A percentile compares a stretch with the other conserved stretches of the same genome.
Evolutionary conservation across 371 early-diverging fungal species (phyloP).

Genomic region (Lichtheimia ornata): DNA sequence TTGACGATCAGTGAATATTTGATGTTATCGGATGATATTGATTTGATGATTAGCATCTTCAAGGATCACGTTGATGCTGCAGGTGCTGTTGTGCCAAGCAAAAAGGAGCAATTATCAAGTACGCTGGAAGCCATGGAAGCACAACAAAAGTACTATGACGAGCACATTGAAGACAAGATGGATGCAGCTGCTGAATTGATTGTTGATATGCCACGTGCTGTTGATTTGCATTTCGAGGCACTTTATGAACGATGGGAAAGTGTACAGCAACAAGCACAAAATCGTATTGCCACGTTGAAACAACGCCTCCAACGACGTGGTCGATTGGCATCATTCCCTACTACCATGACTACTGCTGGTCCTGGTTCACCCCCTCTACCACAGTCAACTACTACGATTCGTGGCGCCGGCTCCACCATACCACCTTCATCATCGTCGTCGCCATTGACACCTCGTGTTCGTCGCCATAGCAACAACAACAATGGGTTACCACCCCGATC

Average conservation of each 20-base stretch:
- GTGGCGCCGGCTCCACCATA: neutral
- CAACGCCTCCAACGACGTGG: constrained; percentile 9
- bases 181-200: constrained; percentile 2
- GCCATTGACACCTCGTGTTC: neutral
- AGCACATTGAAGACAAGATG: constrained; percentile 6
- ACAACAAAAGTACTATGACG: constrained; percentile 12
- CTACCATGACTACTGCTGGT: neutral
- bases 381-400: neutral
- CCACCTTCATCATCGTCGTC: constrained; percentile 4
- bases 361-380: no score
- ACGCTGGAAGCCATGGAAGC: constrained; percentile 8
- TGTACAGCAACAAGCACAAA: constrained; percentile 4
- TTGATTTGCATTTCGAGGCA: neutral
- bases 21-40: constrained; percentile 10
- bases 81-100: constrained; percentile 1
- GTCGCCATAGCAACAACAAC: neutral
- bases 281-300: neutral
- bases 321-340: constrained; percentile 5
- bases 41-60: constrained; percentile 11
- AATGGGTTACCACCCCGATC: neutral
- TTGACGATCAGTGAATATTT: constrained; percentile 12
- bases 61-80: constrained; percentile 1
- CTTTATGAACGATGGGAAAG: constrained; percentile 7
- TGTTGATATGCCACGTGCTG: neutral
- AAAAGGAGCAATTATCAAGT: constrained; percentile 4